These are phyloP conservation scores for Mycena galopus DNA, from an alignment of 768 basidiomycete genomes.

Conservation along the genomic window DNA sequence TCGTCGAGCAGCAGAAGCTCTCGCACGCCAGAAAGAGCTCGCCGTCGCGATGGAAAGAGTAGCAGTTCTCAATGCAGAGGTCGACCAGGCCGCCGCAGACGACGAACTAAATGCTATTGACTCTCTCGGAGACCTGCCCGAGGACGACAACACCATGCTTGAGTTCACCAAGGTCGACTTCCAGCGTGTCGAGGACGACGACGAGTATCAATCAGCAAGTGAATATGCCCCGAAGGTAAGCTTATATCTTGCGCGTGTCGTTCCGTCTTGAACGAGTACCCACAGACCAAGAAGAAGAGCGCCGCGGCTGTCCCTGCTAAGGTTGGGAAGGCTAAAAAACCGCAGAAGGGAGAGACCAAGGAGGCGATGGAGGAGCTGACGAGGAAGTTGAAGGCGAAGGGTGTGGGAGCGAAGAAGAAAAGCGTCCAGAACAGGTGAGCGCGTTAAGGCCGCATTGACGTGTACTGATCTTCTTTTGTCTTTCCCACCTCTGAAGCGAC, in stretches of 20 bases:
- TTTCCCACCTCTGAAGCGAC: background rate
- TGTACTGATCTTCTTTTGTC: background rate
- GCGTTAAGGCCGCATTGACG: background rate
- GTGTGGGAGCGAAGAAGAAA: background rate
- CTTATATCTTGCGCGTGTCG: no score
- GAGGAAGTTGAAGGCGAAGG: background rate
- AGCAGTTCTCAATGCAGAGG: background rate
- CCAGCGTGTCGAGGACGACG: background rate
- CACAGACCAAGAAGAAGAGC: background rate
- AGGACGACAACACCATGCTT: background rate
- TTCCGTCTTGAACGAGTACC: no score
- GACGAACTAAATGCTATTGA: background rate
- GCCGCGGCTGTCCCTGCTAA: background rate
- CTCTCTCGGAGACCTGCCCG: background rate
- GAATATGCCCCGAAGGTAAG: background rate
- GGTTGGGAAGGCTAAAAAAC: background rate
- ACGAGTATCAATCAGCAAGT: background rate
- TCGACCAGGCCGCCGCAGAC: background rate
- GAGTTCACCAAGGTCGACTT: background rate
- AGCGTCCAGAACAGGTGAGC: constrained; percentile 6
- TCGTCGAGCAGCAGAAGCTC: background rate
- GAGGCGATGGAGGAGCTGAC: background rate
- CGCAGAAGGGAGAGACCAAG: background rate
- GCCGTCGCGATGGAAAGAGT: background rate
- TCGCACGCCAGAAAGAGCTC: background rate